Percentiles rank a stretch among this genome's conserved stretches.
phyloP scores from a whole-genome alignment of 2,329 filamentous ascomycete genomes.

The Emergomyces africanus region DNA sequence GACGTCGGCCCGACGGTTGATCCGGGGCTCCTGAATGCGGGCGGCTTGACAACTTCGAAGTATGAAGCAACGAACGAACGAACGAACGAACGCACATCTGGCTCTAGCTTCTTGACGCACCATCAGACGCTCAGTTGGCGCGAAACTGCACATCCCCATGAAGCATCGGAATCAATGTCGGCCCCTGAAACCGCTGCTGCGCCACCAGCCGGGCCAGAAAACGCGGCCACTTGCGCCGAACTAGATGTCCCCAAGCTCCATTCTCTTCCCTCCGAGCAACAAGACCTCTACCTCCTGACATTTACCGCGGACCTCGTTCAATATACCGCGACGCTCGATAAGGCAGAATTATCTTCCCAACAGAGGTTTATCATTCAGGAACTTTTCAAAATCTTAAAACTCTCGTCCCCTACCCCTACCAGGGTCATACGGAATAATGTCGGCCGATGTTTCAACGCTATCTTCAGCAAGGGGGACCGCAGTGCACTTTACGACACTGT shows the following conservation, averaged over 20 bases:
- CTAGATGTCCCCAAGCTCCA: constrained; percentile 86
- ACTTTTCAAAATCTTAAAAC: constrained; percentile 81
- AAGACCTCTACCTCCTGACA: constrained; percentile 84
- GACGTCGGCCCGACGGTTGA: not conserved
- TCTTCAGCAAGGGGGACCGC: constrained; percentile 75
- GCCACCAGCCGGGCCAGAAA: constrained; percentile 23
- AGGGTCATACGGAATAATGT: constrained; percentile 83
- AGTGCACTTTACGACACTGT: constrained; percentile 91
- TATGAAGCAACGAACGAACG: not conserved
- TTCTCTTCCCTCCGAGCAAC: constrained; percentile 80
- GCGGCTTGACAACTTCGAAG: not conserved
- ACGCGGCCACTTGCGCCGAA: constrained; percentile 38
- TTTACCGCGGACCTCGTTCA: constrained; percentile 73
- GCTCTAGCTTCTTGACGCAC: not conserved
- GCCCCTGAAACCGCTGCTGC: constrained; percentile 20
- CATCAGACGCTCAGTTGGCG: not conserved
- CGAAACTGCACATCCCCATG: not conserved
- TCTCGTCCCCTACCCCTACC: constrained; percentile 68
- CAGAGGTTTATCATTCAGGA: constrained; percentile 90
- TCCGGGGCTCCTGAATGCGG: not conserved
- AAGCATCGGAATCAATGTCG: constrained; percentile 23
- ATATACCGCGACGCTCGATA: constrained; percentile 59
- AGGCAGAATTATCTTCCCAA: constrained; percentile 73
- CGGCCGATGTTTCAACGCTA: constrained; percentile 67
- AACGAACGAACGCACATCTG: no score